Evolutionary conservation across 169 alveolate genomes (phyloP).

Genomic region (Neospora caninum): DNA sequence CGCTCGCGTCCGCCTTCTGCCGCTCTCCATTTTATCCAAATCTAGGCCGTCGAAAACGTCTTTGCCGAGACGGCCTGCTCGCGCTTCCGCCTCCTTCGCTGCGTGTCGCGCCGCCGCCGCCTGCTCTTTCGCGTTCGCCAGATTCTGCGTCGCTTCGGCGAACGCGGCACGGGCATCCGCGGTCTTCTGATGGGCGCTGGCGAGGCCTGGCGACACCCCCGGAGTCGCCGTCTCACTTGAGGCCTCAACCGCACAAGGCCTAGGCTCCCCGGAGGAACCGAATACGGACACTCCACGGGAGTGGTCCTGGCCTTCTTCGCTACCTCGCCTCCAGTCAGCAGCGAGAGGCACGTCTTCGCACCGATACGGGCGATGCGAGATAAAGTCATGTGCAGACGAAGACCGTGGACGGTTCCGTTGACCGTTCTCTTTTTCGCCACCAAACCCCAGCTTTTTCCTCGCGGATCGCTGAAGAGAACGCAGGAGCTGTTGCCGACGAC

Average conservation of each 20-base stretch:
- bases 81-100: neutral
- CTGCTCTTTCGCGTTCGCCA: neutral
- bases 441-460: neutral
- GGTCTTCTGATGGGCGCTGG: neutral
- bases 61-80: neutral
- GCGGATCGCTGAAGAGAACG: neutral
- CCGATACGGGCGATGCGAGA: no score
- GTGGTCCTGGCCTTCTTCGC: no score
- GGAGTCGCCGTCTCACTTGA: neutral
- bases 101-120: slow-evolving; percentile 26
- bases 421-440: neutral
- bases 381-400: no score
- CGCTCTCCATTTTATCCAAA: slow-evolving; percentile 23
- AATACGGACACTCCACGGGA: no score
- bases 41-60: neutral
- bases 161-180: slow-evolving; percentile 29
- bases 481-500: neutral
- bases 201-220: neutral
- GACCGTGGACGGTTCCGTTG: no score
- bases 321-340: no score
- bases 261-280: no score
- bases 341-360: no score
- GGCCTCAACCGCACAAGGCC: neutral
- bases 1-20: slow-evolving; percentile 29
- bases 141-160: slow-evolving; percentile 18